A percentile compares a stretch with the other conserved stretches of the same genome.
Evolutionary conservation across 805 yeast genomes (phyloP).

Genomic region (Nakazawaea peltata): DNA sequence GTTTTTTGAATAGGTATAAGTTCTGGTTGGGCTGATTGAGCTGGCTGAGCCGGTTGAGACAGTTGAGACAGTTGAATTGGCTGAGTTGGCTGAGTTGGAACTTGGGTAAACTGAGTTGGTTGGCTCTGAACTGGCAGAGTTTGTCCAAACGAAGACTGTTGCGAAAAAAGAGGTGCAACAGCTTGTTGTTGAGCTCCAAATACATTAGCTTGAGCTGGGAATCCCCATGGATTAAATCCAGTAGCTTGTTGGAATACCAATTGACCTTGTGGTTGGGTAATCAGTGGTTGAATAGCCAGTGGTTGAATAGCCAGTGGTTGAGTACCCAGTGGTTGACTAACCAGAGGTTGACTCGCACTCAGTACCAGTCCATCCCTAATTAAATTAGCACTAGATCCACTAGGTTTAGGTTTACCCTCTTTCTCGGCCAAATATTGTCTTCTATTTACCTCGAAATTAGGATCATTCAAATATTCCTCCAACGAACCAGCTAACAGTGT

Average conservation of each 20-base stretch:
- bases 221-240: constrained; percentile 13
- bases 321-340: constrained; percentile 11
- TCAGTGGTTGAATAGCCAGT: constrained; percentile 2
- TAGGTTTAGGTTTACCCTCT: constrained; percentile 25
- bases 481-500: constrained; percentile 82
- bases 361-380: constrained; percentile 8
- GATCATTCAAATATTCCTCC: constrained; percentile 84
- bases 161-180: constrained; percentile 4
- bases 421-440: constrained; percentile 70
- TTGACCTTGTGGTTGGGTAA: constrained; percentile 6
- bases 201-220: constrained; percentile 12
- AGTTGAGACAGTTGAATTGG: constrained; percentile 6
- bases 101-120: constrained; percentile 7
- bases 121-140: background rate
- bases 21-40: background rate
- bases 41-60: constrained; percentile 8
- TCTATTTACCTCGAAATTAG: constrained; percentile 74
- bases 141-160: background rate
- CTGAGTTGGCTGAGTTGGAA: constrained; percentile 6
- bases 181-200: constrained; percentile 13
- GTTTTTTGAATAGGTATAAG: constrained; percentile 7
- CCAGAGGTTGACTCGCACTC: constrained; percentile 9
- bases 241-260: constrained; percentile 13
- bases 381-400: constrained; percentile 6
- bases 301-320: constrained; percentile 12